phyloP scores from a whole-genome alignment of 129 eudicot species.

The Chrysanthemum makinoi region DNA sequence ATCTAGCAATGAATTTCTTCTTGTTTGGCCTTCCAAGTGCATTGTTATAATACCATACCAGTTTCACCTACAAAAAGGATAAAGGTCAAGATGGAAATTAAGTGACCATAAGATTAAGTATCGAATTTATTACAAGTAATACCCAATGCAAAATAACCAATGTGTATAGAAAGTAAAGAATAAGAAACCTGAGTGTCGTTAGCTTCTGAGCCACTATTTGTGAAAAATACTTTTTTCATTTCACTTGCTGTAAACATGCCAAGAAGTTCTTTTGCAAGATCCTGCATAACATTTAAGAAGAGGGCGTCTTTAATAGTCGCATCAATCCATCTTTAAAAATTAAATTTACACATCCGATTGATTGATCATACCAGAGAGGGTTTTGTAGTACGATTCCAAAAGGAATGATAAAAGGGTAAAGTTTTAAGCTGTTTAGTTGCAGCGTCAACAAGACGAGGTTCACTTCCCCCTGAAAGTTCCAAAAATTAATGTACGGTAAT shows the following conservation, averaged over 20 bases:
- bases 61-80: constrained; percentile 65
- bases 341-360: constrained; percentile 1
- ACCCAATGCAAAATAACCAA: too few relatives aligned
- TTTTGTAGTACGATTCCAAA: constrained; percentile 92
- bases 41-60: constrained; percentile 95
- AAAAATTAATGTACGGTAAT: neutral
- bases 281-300: constrained; percentile 37
- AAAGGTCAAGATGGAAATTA: neutral
- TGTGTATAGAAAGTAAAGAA: too few relatives aligned
- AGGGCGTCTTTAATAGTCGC: neutral
- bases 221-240: constrained; percentile 86
- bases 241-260: constrained; percentile 68
- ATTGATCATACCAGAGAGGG: constrained; percentile 60
- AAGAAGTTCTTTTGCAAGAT: constrained; percentile 79
- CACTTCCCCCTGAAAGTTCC: constrained; percentile 73
- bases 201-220: constrained; percentile 94
- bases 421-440: constrained; percentile 77
- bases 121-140: neutral
- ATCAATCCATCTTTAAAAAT: neutral
- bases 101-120: neutral
- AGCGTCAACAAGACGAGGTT: constrained; percentile 81
- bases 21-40: constrained; percentile 93
- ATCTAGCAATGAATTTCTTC: constrained; percentile 86
- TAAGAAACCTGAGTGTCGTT: constrained; percentile 78
- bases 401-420: constrained; percentile 90